Evolutionary conservation across 306 rosid species (phyloP).

Genomic region (Prunus mira): DNA sequence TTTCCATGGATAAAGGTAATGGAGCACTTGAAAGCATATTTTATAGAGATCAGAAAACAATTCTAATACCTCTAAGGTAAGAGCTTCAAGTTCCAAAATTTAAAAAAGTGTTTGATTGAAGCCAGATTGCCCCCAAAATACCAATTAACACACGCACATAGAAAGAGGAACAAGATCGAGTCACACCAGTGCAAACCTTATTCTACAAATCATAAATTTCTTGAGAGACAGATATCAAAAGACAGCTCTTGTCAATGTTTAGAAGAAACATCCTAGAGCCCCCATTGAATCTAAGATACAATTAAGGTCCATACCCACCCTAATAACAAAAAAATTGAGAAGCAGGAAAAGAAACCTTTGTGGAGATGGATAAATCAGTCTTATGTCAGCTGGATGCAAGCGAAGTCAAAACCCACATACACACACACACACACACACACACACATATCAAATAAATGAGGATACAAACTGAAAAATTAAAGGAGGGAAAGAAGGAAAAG

Average conservation of each 20-base stretch:
- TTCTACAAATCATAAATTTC: neutral
- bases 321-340: neutral
- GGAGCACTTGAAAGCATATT: neutral
- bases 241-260: too few relatives aligned
- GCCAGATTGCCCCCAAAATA: neutral
- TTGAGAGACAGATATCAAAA: neutral
- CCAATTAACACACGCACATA: neutral
- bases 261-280: too few relatives aligned
- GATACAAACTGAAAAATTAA: neutral
- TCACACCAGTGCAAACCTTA: neutral
- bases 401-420: conserved; percentile 19
- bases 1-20: neutral
- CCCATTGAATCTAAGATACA: too few relatives aligned
- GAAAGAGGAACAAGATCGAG: neutral
- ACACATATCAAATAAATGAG: neutral
- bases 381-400: conserved; percentile 76
- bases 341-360: conserved; percentile 48
- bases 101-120: neutral
- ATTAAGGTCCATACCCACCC: neutral
- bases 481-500: conserved; percentile 1
- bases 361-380: conserved; percentile 60
- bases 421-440: neutral
- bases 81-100: neutral
- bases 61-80: neutral
- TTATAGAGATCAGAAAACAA: neutral